Conservation (phyloP, 306 rosid species). For the Cucumis melo region DNA sequence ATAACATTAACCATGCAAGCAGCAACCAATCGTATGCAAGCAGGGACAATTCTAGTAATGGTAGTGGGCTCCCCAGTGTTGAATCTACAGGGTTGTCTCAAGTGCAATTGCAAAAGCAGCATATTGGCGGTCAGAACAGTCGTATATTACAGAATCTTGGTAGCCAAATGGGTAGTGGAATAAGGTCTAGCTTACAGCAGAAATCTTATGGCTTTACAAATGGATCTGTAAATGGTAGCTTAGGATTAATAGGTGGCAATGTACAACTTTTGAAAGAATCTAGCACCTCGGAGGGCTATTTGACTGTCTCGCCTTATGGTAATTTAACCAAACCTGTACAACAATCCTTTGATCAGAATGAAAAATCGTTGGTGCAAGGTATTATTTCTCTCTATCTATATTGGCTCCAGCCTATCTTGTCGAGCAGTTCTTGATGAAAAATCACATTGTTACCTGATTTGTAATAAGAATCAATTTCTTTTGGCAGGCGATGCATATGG, state of each 20-base stretch:
- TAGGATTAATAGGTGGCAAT: conserved; percentile 68
- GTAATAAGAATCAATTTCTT: conserved; percentile 12
- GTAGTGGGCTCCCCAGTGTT: conserved; percentile 48
- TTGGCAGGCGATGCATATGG: conserved; percentile 79
- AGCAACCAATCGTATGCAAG: conserved; percentile 43
- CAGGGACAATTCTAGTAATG: conserved; percentile 47
- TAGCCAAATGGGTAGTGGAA: conserved; percentile 64
- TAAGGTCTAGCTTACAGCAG: conserved; percentile 61
- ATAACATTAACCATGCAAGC: conserved; percentile 19
- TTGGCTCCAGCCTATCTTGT: not conserved
- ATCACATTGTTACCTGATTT: not conserved
- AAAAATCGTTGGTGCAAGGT: conserved; percentile 51
- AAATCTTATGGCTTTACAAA: conserved; percentile 69
- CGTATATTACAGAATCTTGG: conserved; percentile 58
- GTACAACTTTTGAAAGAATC: conserved; percentile 46
- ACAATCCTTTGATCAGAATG: conserved; percentile 61
- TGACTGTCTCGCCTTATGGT: conserved; percentile 25
- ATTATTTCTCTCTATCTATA: conserved; percentile 5
- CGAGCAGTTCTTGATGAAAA: not conserved
- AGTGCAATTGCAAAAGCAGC: conserved; percentile 65
- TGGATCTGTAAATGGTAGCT: conserved; percentile 53
- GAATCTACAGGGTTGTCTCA: conserved; percentile 56
- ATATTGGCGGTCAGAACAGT: conserved; percentile 53
- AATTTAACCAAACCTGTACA: conserved; percentile 63
- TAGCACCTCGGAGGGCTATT: conserved; percentile 51